Conservation (phyloP, 2,329 filamentous ascomycete species). For the Penicillium psychrosexuale region DNA sequence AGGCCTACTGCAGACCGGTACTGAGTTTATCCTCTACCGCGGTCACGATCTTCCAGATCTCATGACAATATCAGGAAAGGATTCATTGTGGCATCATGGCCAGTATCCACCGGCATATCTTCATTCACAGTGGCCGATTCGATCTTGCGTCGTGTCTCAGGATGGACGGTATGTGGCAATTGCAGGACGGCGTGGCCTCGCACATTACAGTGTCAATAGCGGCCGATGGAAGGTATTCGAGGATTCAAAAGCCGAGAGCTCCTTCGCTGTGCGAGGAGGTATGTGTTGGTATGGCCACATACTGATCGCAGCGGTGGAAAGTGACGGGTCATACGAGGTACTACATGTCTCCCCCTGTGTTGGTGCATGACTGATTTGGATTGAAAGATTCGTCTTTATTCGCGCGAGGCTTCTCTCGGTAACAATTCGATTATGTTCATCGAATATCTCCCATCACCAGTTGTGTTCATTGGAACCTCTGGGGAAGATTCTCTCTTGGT, state of each 20-base stretch:
- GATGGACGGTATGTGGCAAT: slow-evolving; percentile 94
- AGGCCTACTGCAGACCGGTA: slow-evolving; percentile 82
- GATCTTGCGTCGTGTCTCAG: slow-evolving; percentile 78
- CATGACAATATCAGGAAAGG: slow-evolving; percentile 86
- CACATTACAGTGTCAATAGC: slow-evolving; percentile 93
- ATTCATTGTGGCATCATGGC: slow-evolving; percentile 91
- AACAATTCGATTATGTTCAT: slow-evolving; percentile 69
- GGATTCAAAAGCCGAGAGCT: slow-evolving; percentile 75
- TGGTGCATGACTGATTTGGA: slow-evolving; percentile 15
- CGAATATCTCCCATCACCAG: slow-evolving; percentile 75
- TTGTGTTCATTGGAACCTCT: slow-evolving; percentile 84
- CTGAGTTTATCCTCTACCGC: slow-evolving; percentile 85
- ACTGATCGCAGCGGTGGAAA: slow-evolving; percentile 88
- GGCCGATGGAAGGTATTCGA: slow-evolving; percentile 94
- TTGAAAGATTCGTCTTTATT: slow-evolving; percentile 75
- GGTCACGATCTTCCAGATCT: slow-evolving; percentile 89
- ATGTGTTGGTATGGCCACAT: slow-evolving; percentile 99
- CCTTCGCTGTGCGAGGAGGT: slow-evolving; percentile 87
- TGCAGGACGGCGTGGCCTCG: slow-evolving; percentile 87
- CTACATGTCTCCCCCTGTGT: slow-evolving; percentile 2
- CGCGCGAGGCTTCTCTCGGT: slow-evolving; percentile 76
- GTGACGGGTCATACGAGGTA: slow-evolving; percentile 72
- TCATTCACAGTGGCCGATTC: slow-evolving; percentile 89
- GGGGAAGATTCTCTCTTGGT: slow-evolving; percentile 93
- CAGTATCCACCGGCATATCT: slow-evolving; percentile 83